Evolutionary conservation across 2,329 filamentous ascomycete species (phyloP).

Genomic region (Aspergillus ochraceoroseus): DNA sequence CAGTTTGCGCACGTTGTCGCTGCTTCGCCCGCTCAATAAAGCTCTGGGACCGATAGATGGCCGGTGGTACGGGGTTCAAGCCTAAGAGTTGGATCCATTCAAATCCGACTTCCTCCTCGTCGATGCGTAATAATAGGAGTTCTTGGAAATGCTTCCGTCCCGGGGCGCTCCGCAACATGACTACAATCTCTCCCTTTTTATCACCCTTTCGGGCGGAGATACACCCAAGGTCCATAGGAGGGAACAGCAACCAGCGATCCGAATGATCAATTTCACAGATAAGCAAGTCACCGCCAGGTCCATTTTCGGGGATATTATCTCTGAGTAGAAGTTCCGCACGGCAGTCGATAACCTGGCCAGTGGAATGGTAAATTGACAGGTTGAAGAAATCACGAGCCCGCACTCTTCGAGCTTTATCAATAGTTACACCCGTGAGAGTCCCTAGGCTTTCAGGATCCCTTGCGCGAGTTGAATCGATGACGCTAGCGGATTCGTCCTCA

Average conservation of each 20-base stretch:
- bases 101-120: conserved; percentile 68
- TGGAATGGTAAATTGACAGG: conserved; percentile 79
- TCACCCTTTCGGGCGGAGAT: conserved; percentile 79
- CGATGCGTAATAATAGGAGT: conserved; percentile 68
- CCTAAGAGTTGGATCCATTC: conserved; percentile 90
- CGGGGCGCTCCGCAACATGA: conserved; percentile 76
- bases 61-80: conserved; percentile 58
- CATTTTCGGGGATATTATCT: conserved; percentile 66
- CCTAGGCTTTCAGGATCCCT: conserved; percentile 74
- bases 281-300: conserved; percentile 74
- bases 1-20: conserved; percentile 27
- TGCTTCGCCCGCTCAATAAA: conserved; percentile 46
- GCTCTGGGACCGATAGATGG: conserved; percentile 51
- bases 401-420: conserved; percentile 76
- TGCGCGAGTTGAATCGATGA: conserved; percentile 73
- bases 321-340: conserved; percentile 81
- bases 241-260: conserved; percentile 80
- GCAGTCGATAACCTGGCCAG: conserved; percentile 82
- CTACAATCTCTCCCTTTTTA: conserved; percentile 64
- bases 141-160: conserved; percentile 72
- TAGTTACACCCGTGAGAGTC: conserved; percentile 62
- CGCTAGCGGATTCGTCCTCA: conserved; percentile 79
- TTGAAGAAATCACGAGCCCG: conserved; percentile 86
- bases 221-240: conserved; percentile 68
- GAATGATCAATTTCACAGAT: conserved; percentile 81